phyloP scores from a whole-genome alignment of 345 rosid species.

The Eucalyptus guilfoylei region DNA sequence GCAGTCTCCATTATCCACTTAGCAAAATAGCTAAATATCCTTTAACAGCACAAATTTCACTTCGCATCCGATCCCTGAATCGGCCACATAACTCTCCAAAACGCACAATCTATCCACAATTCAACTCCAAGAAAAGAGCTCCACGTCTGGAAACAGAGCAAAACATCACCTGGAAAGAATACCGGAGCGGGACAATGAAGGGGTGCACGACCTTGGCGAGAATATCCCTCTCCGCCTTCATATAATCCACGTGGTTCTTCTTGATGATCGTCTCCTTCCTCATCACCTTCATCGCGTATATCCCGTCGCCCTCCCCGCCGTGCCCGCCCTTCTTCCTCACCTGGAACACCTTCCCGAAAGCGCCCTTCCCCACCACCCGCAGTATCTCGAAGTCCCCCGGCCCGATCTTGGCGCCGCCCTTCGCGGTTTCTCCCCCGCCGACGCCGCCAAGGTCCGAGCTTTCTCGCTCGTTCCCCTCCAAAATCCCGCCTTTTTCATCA shows the following conservation, averaged over 20 bases:
- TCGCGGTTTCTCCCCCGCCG: neutral
- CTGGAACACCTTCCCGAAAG: slow-evolving; percentile 63
- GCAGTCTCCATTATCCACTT: neutral
- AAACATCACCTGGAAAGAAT: slow-evolving; percentile 56
- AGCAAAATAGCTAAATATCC: neutral
- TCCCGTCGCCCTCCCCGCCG: slow-evolving; percentile 37
- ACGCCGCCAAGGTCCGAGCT: neutral
- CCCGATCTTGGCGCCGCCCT: slow-evolving; percentile 16
- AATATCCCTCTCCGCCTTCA: slow-evolving; percentile 69
- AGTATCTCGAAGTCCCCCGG: slow-evolving; percentile 53
- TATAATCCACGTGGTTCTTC: slow-evolving; percentile 70
- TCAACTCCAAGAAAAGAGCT: neutral
- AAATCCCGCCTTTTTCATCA: neutral
- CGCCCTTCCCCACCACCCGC: slow-evolving; percentile 60
- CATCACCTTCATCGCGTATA: slow-evolving; percentile 77
- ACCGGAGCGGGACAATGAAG: slow-evolving; percentile 59
- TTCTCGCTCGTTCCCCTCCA: neutral
- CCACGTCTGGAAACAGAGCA: neutral
- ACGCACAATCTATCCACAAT: neutral
- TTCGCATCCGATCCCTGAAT: too few species aligned
- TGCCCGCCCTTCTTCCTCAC: slow-evolving; percentile 31
- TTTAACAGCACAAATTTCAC: neutral
- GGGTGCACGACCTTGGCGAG: slow-evolving; percentile 65
- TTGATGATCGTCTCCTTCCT: slow-evolving; percentile 48
- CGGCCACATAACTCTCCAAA: neutral